Percentiles rank a stretch among this genome's conserved stretches.
Conservation (phyloP, 2,329 filamentous ascomycete species). For the Aspergillus sp. region DNA sequence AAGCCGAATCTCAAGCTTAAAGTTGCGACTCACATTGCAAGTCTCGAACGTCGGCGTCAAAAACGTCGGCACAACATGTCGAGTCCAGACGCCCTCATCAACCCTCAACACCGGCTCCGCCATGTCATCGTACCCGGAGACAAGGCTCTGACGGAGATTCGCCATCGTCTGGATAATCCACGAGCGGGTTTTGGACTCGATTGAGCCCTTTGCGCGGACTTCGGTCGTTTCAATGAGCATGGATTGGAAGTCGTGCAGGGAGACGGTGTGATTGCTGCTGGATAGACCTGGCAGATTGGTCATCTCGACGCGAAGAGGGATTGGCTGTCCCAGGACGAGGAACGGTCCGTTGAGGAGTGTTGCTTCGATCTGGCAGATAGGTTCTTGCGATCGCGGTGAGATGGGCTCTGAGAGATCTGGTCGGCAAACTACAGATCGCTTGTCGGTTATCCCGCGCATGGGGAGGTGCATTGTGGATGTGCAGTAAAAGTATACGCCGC, state of each 20-base stretch:
- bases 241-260: slow-evolving; percentile 24
- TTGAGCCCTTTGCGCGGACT: slow-evolving; percentile 11
- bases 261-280: neutral
- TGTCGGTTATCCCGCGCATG: neutral
- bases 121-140: neutral
- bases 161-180: slow-evolving; percentile 26
- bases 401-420: neutral
- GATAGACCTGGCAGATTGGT: neutral
- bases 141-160: slow-evolving; percentile 14
- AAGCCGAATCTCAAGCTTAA: slow-evolving; percentile 20
- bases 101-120: neutral
- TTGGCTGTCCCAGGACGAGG: slow-evolving; percentile 15
- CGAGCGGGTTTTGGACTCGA: slow-evolving; percentile 11
- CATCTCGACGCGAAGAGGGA: slow-evolving; percentile 22
- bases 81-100: slow-evolving; percentile 1
- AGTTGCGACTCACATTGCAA: slow-evolving; percentile 25
- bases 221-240: slow-evolving; percentile 28
- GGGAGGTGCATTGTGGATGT: neutral
- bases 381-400: neutral
- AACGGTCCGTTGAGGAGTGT: slow-evolving; percentile 22
- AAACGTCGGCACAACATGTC: slow-evolving; percentile 14
- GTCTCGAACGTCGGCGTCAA: slow-evolving; percentile 24
- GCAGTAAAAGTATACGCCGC: neutral
- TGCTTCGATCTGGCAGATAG: neutral
- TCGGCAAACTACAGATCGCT: neutral